Base-by-base conservation (phyloP, 345 rosid species). In the Populus simonii region DNA sequence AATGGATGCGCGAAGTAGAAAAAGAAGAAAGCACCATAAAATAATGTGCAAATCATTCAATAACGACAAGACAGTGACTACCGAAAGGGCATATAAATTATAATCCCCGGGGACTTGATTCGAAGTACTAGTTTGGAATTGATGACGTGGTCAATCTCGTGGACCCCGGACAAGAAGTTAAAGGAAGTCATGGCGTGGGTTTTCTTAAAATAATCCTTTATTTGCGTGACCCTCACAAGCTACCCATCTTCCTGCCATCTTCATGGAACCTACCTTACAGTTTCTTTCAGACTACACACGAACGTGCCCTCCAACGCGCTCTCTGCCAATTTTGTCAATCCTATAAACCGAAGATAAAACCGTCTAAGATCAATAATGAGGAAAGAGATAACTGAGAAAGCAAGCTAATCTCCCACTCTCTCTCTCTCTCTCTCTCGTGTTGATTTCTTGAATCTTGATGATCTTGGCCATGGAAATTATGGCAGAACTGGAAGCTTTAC, bases 201-300 rank as follows among this genome's bases (percentile, higher is more conserved):
- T 35, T 55, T 8, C 29, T 4, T 31, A 1, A 59, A 7, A 25
- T 13, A 22, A 20, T 12, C 18, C 1, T 5, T 4, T 6, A 8
- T 20, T 6, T 29, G 11, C 36, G 36, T 2, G 8, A 13, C 39
- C 17, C 22, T 5, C 8, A 33, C 36, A 33, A 13, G 47, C 18
- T 5, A 63, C 35, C 9, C 76, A 39, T 4, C 68, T 79, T 79
- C 81, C 45, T 6, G 2, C 31, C 81, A 51, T 43, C 74, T 83
- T 82, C 89, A 33, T 12, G 18, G 85, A 81, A 80, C 49, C 77
- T 74, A 25, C 89, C 65, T 70, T 22, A 79, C 71, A 78, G 47
- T 39, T 83, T 79, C 89, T 23, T 62, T n/a, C 63, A 45, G 5
- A 71, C 66, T 25, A 47, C 75, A 53, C 72, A 16, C 41, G 11